Evolutionary conservation across 805 yeast genomes (phyloP), one percentile per base, ranked within the genome.

Genomic region (Groenewaldozyma tartarivorans): DNA sequence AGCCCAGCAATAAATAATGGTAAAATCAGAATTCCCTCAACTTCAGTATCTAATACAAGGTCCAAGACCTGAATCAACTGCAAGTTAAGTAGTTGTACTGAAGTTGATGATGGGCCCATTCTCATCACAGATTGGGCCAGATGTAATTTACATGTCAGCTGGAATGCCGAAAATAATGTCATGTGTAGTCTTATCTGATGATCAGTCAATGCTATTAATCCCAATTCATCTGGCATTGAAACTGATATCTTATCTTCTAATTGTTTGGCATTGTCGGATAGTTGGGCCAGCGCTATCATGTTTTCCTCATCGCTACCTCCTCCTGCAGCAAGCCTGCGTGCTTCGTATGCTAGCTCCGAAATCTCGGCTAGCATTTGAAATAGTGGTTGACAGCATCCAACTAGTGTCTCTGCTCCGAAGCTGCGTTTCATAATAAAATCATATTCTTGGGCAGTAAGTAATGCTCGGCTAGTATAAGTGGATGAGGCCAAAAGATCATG

Each of bases 1-100:
- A 83, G 71, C 1, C 90, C 94, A 1, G 86, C 81, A 17, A 84
- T 74, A 54, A 84, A 84, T 47, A 82, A 58, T 0, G 94, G 94
- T 58, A 84, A 83, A 31, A 82, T 79, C 13, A 82, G 57, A 1
- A 81, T 75, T 2, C 84, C 78, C 52, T 82, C 87, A 33, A 81
- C 79, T 1, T 74, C 70, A 0, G 90, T 67, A 2, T 75, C 84
- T 29, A 83, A 53, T 3, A 82, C 68, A 2, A 74, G 66, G 48
- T 79, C 84, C 19, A 83, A 58, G 43, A 80, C 69, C 40, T 72
- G 67, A 20, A 71, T 52, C 40, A 81, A 62, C 46, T 76, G 77
- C 39, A 67, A 66, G 26, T 72, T 65, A 33, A 82, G 60, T 24
- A 71, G 67, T 47, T 78, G 86, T 35, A 80, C 71, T 45, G 79